These are phyloP conservation scores for Aspergillus sclerotialis DNA, from an alignment of 2,329 filamentous ascomycete species.

Conservation along the genomic window DNA sequence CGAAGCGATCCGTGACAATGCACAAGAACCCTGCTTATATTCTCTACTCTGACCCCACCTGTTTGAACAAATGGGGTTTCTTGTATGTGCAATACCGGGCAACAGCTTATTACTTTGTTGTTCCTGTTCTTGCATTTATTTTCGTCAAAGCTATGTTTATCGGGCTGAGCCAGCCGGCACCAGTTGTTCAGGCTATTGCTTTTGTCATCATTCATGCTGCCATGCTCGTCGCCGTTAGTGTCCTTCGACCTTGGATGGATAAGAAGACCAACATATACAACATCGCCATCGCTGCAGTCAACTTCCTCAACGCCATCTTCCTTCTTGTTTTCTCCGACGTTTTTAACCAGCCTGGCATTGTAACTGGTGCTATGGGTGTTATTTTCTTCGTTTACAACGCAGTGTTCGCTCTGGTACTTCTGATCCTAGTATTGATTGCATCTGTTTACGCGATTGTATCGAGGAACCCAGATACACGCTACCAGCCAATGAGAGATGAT, in stretches of 20 bases:
- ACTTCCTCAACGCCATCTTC: constrained; percentile 87
- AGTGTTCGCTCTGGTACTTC: constrained; percentile 70
- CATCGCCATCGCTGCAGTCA: constrained; percentile 81
- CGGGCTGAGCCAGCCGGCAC: constrained; percentile 65
- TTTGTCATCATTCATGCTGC: constrained; percentile 75
- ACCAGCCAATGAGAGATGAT: constrained; percentile 95
- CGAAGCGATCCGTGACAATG: constrained; percentile 78
- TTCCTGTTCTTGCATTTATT: constrained; percentile 69
- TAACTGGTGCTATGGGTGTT: constrained; percentile 82
- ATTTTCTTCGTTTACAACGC: constrained; percentile 85
- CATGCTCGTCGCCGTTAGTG: constrained; percentile 68
- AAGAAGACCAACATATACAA: constrained; percentile 97
- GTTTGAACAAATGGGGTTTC: constrained; percentile 96
- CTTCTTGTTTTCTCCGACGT: constrained; percentile 80
- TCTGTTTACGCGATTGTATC: constrained; percentile 75
- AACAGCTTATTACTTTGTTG: constrained; percentile 90
- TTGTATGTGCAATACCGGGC: constrained; percentile 95
- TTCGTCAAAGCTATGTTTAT: constrained; percentile 88
- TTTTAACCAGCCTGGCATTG: constrained; percentile 75
- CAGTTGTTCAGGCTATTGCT: constrained; percentile 70
- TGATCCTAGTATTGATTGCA: constrained; percentile 73
- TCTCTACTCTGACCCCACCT: constrained; percentile 88
- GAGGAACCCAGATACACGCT: constrained; percentile 90
- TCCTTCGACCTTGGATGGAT: constrained; percentile 94
- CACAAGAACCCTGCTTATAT: constrained; percentile 97